A percentile compares a stretch with the other conserved stretches of the same genome.
Evolutionary conservation across 108 stramenopile genomes (phyloP).

Genomic region (Cyclostephanos tholiformis): DNA sequence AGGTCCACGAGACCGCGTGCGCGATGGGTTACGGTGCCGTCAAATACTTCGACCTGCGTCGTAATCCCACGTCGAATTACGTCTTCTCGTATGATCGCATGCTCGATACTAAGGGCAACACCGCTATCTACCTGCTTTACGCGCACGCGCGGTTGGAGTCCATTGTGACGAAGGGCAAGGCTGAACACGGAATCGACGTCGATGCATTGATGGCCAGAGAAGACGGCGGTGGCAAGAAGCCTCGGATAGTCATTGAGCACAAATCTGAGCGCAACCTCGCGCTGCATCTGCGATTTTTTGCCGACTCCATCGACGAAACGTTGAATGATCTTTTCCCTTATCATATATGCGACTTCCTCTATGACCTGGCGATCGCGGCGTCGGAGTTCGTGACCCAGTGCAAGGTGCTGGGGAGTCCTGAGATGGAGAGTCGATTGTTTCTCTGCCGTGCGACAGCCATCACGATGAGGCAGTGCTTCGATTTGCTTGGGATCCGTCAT

Average conservation of each 20-base stretch:
- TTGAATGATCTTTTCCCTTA: constrained; percentile 90
- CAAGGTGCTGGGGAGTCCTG: constrained; percentile 84
- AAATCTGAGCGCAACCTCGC: constrained; percentile 94
- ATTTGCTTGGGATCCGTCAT: constrained; percentile 83
- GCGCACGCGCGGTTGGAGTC: constrained; percentile 96
- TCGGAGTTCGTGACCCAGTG: constrained; percentile 97
- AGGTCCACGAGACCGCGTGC: constrained; percentile 87
- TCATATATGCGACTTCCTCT: constrained; percentile 96
- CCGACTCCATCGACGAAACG: constrained; percentile 82
- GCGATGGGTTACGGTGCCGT: constrained; percentile 98
- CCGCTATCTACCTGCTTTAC: constrained; percentile 98
- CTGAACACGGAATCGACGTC: constrained; percentile 75
- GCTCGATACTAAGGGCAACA: constrained; percentile 99
- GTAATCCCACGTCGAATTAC: constrained; percentile 97
- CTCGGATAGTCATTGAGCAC: constrained; percentile 68
- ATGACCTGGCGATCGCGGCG: constrained; percentile 85
- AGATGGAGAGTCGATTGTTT: constrained; percentile 92
- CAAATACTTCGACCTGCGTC: constrained; percentile 98
- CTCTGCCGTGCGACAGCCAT: constrained; percentile 91
- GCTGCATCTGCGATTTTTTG: constrained; percentile 81
- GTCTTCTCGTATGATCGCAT: constrained; percentile 97
- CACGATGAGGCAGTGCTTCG: constrained; percentile 91
- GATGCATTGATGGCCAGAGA: constrained; percentile 58
- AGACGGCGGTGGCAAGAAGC: constrained; percentile 21
- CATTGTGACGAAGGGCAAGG: constrained; percentile 92